These are phyloP conservation scores for Daldinia decipiens DNA, from an alignment of 495 filamentous ascomycete genomes.

Conservation along the genomic window DNA sequence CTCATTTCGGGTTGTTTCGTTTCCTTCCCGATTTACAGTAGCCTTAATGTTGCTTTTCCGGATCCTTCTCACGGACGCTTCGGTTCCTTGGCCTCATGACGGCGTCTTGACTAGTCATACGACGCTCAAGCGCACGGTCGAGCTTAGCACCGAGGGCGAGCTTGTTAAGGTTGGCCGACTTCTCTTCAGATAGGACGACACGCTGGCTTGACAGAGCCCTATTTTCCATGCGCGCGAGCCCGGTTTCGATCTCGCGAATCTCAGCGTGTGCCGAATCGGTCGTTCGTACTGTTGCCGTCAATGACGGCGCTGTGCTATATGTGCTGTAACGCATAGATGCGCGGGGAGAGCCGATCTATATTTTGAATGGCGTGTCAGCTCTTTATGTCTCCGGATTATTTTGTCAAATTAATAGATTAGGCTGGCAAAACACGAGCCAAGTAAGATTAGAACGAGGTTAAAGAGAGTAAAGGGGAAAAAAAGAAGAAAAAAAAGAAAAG, in stretches of 20 bases:
- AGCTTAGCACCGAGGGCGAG: constrained; percentile 93
- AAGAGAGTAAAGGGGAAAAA: too few relatives aligned
- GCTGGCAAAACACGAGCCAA: neutral
- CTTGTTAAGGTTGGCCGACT: constrained; percentile 86
- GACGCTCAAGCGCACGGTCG: constrained; percentile 86
- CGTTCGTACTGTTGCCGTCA: constrained; percentile 69
- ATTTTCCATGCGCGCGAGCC: constrained; percentile 90
- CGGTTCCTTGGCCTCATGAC: constrained; percentile 72
- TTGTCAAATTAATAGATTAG: neutral
- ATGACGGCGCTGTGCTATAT: constrained; percentile 77
- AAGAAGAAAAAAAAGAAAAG: constrained; percentile 3
- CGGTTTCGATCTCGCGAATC: constrained; percentile 82
- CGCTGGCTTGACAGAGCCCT: constrained; percentile 85
- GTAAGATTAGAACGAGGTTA: too few relatives aligned
- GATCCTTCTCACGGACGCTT: constrained; percentile 51
- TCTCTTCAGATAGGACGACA: constrained; percentile 82
- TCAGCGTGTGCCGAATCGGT: constrained; percentile 73
- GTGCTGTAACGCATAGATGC: constrained; percentile 83
- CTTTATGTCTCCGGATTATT: neutral
- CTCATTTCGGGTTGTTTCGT: neutral
- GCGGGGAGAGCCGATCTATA: constrained; percentile 57
- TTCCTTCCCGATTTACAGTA: neutral
- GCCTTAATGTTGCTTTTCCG: constrained; percentile 35
- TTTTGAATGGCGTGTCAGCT: constrained; percentile 1
- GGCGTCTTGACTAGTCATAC: constrained; percentile 93